These are phyloP conservation scores for Cinchona pubescens DNA, from an alignment of 257 asterid species.

Conservation along the genomic window DNA sequence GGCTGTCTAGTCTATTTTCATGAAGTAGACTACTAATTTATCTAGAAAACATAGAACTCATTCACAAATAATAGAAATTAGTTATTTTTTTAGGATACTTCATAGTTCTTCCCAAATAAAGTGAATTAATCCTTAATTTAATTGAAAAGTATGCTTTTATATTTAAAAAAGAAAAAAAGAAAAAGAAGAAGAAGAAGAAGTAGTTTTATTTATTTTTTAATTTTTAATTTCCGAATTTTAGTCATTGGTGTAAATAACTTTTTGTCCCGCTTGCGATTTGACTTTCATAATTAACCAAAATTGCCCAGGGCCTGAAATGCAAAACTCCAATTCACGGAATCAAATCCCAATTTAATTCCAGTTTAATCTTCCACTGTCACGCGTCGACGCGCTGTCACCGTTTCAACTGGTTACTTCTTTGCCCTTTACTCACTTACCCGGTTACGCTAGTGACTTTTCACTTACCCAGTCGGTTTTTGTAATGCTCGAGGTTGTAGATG, in stretches of 20 bases:
- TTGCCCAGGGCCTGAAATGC: slow-evolving; percentile 32
- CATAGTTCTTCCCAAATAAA: too few relatives aligned
- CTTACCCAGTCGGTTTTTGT: slow-evolving; percentile 12
- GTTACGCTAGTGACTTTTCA: slow-evolving; percentile 4
- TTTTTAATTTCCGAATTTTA: not conserved
- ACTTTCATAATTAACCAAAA: slow-evolving; percentile 31
- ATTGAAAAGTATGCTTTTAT: too few relatives aligned
- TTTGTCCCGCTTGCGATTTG: slow-evolving; percentile 13
- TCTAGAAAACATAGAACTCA: too few relatives aligned
- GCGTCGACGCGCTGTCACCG: slow-evolving; percentile 20
- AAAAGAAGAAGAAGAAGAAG: too few relatives aligned
- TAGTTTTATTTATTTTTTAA: not conserved
- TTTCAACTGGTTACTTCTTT: slow-evolving; percentile 14
- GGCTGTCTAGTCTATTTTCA: not conserved
- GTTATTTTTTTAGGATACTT: too few relatives aligned
- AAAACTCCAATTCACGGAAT: slow-evolving; percentile 31
- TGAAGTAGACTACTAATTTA: too few relatives aligned
- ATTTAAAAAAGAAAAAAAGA: too few relatives aligned
- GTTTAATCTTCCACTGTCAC: slow-evolving; percentile 22
- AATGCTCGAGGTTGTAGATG: not conserved
- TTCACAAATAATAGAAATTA: too few relatives aligned
- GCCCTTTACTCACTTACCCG: not conserved
- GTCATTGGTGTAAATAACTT: slow-evolving; percentile 1
- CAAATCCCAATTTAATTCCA: slow-evolving; percentile 28
- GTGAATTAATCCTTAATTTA: too few relatives aligned